A percentile compares a stretch with the other conserved stretches of the same genome.
Evolutionary conservation across 345 rosid genomes (phyloP).

Genomic region (Trapa incisa): DNA sequence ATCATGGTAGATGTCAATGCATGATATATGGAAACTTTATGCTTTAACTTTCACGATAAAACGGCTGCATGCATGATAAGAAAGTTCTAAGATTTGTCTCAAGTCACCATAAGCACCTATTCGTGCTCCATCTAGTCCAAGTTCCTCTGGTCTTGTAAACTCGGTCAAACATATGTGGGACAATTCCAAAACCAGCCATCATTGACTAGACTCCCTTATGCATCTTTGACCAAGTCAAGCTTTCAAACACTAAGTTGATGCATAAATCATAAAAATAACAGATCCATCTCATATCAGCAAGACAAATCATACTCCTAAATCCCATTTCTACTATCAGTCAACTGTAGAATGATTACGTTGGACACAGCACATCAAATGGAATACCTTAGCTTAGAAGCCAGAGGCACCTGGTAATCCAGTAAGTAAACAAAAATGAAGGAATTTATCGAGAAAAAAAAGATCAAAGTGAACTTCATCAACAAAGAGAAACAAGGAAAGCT

Average conservation of each 20-base stretch:
- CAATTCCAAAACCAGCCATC: not conserved
- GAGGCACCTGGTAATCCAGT: not conserved
- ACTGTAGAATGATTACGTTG: not conserved
- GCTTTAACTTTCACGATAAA: not conserved
- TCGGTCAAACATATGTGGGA: not conserved
- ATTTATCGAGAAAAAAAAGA: not conserved
- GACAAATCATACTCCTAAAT: not conserved
- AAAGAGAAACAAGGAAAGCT: not conserved
- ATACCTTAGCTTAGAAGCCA: not conserved
- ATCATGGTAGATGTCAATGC: not conserved
- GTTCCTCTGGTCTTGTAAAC: not conserved
- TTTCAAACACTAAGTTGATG: no score
- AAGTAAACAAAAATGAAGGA: not conserved
- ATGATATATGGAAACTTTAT: not conserved
- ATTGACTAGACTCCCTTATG: not conserved
- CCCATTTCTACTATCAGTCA: not conserved
- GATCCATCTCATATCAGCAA: not conserved
- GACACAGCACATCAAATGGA: not conserved
- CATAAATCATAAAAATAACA: not conserved
- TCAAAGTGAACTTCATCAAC: not conserved
- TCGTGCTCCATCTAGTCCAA: not conserved
- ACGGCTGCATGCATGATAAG: not conserved
- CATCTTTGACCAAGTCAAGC: not conserved
- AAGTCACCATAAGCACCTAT: not conserved
- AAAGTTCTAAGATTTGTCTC: not conserved